Evolutionary conservation across 352 stramenopile genomes (phyloP).

Genomic region (Phytophthora sansomeana): DNA sequence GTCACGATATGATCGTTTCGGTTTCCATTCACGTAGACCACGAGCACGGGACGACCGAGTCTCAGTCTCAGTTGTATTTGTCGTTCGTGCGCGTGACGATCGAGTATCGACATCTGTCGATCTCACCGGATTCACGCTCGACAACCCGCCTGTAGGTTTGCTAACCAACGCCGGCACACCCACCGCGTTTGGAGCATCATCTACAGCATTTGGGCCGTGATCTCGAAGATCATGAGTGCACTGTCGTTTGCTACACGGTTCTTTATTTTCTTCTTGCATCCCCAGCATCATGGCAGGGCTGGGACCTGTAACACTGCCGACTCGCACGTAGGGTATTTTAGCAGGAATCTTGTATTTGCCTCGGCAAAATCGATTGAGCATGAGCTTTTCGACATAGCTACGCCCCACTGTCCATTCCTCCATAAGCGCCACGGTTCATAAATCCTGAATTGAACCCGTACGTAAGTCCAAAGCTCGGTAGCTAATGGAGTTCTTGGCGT

Average conservation of each 20-base stretch:
- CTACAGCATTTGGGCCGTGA: conserved; percentile 13
- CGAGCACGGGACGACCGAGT: conserved; percentile 7
- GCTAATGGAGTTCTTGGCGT: conserved; percentile 6
- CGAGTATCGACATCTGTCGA: too few relatives aligned
- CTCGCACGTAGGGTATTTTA: conserved; percentile 9
- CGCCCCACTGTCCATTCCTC: conserved; percentile 25
- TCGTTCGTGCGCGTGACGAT: too few relatives aligned
- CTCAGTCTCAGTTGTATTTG: conserved; percentile 12
- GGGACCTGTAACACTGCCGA: neutral
- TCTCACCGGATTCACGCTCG: conserved; percentile 16
- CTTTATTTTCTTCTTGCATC: too few relatives aligned
- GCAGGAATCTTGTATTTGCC: conserved; percentile 6
- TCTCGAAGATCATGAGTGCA: too few relatives aligned
- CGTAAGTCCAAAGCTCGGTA: conserved; percentile 11
- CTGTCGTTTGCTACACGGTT: too few relatives aligned
- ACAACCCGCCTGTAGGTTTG: neutral
- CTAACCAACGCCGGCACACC: conserved; percentile 10
- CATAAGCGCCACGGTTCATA: conserved; percentile 7
- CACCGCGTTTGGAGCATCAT: conserved; percentile 7
- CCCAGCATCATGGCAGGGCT: too few relatives aligned
- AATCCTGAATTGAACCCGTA: conserved; percentile 1
- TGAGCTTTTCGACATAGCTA: too few relatives aligned
- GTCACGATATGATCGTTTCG: too few relatives aligned
- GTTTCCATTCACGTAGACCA: too few relatives aligned
- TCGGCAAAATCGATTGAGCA: conserved; percentile 11